A percentile compares a stretch with the other conserved stretches of the same genome.
phyloP scores from a whole-genome alignment of 345 rosid species.

The Clarkia xantiana region DNA sequence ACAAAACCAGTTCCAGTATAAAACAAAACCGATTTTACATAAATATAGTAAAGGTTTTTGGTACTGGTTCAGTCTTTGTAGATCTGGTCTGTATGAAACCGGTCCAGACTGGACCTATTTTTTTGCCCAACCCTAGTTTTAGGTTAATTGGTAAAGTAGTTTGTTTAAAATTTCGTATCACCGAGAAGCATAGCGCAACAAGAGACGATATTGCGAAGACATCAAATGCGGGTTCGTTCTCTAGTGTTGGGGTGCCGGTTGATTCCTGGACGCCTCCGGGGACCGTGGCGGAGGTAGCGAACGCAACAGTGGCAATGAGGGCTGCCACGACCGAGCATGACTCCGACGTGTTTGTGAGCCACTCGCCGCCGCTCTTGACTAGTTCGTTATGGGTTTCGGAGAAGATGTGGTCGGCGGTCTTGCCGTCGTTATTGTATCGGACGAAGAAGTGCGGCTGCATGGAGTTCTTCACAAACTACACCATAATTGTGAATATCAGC shows the following conservation, averaged over 20 bases:
- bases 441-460: conserved; percentile 21
- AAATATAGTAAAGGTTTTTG: no score
- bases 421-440: conserved; percentile 14
- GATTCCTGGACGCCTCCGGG: conserved; percentile 18
- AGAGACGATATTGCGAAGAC: conserved; percentile 27
- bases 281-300: conserved; percentile 29
- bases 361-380: conserved; percentile 23
- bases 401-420: conserved; percentile 27
- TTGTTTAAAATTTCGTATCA: no score
- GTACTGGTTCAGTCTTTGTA: no score
- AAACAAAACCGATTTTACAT: no score
- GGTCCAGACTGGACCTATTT: no score
- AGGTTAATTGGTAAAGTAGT: no score
- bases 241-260: conserved; percentile 18
- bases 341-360: conserved; percentile 35
- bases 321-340: conserved; percentile 48
- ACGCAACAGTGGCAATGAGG: conserved; percentile 40
- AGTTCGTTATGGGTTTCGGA: conserved; percentile 18
- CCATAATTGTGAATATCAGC: not conserved
- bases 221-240: conserved; percentile 18
- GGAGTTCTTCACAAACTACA: conserved; percentile 33
- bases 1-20: no score
- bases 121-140: no score
- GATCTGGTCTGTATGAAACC: no score
- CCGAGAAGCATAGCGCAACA: conserved; percentile 26